Conservation (phyloP, 1,284 basidiomycete genomes). For the Lentinula novae-zelandiae region DNA sequence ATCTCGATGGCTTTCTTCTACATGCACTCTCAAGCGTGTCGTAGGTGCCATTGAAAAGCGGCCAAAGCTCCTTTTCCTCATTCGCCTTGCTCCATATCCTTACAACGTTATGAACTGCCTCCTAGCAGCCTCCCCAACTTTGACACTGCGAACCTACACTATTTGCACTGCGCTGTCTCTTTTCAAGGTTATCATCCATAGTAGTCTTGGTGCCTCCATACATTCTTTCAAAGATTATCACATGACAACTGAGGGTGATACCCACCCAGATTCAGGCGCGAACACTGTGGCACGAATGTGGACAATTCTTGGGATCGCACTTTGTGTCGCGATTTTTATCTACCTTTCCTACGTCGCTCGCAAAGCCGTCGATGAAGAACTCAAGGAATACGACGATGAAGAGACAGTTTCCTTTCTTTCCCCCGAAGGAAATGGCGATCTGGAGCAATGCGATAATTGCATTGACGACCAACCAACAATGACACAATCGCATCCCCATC, state of each 20-base stretch:
- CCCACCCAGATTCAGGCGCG: constrained; percentile 30
- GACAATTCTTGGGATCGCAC: constrained; percentile 64
- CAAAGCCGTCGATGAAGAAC: constrained; percentile 75
- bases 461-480: constrained; percentile 24
- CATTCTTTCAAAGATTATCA: constrained; percentile 77
- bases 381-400: constrained; percentile 46
- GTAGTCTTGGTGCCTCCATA: constrained; percentile 77
- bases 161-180: constrained; percentile 79
- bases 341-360: constrained; percentile 81
- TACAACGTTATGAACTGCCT: constrained; percentile 91
- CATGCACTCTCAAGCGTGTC: constrained; percentile 65
- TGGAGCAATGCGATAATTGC: constrained; percentile 2
- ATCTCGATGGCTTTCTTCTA: constrained; percentile 65
- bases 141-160: constrained; percentile 75
- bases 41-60: constrained; percentile 85
- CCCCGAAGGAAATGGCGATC: constrained; percentile 13
- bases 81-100: constrained; percentile 80
- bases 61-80: constrained; percentile 80
- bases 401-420: constrained; percentile 44
- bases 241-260: constrained; percentile 22
- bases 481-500: constrained; percentile 33
- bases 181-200: constrained; percentile 85
- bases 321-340: constrained; percentile 74
- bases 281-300: constrained; percentile 57
- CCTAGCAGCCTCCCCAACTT: constrained; percentile 81